Base-by-base conservation (phyloP, 148 eudicot genomes). In the Vaccinium vitisidaea region DNA sequence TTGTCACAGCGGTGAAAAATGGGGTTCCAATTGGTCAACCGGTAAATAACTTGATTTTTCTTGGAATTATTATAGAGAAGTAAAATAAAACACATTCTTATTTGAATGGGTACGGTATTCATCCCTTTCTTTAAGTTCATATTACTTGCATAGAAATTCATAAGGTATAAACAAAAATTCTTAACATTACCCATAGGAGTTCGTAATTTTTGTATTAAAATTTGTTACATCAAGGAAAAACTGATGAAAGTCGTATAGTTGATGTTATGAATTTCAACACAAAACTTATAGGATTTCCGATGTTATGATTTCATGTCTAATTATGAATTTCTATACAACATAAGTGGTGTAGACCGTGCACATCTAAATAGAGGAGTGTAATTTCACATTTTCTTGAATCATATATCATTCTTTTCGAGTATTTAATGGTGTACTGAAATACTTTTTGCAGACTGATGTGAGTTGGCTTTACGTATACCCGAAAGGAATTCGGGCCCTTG, bases 21-120 rank as follows among this genome's bases (percentile, higher is more conserved):
- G 86, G 82, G 7, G 50, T 50, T 77, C 86, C 77, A 58, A 84
- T 84, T 30, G 86, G 86, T 67, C 32, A 19, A 79, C 77, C 82
- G 86, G 86, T 84, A 84, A 23, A 5, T 15, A n/a, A 36, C 19
- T 49, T 10, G 3, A 3, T 81, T 30, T 52, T 11, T 46, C 53
- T 3, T 55, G 25, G 8, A 36, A 14, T 56, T 3, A 13, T 65
- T 10, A 23, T n/a, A 43, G 43, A 39, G 43, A 39, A 39, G 43
- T 4, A 39, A 39, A 39, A 2, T 39, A 39, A 39, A 39, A 39
- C 46, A 43, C 46, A 43, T 43, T 43, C 46, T 43, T 43, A 43
- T 43, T 43, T 43, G 46, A 43, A 0, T 43, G 6, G 46, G 4
- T 39, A 39, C 5, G 43, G 46, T 43, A 43, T 43, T 43, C 46